Evolutionary conservation across 805 yeast genomes (phyloP).

Genomic region (Saturnispora halmiae): DNA sequence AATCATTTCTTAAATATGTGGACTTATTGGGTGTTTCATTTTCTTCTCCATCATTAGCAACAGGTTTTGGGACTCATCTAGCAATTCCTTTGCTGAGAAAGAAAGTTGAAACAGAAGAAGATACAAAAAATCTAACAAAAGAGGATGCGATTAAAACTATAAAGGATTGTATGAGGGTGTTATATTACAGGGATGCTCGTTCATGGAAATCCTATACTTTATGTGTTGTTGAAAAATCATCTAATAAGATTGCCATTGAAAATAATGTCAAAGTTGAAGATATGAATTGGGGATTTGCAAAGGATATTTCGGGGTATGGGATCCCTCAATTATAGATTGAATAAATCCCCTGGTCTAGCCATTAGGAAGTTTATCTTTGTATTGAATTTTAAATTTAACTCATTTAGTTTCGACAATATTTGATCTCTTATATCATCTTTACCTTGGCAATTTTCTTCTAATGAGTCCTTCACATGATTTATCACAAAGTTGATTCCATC

Average conservation of each 20-base stretch:
- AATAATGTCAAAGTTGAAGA: conserved; percentile 58
- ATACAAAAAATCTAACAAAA: conserved; percentile 57
- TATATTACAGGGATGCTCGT: conserved; percentile 94
- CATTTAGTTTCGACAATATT: conserved; percentile 42
- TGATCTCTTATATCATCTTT: conserved; percentile 46
- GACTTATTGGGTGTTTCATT: conserved; percentile 89
- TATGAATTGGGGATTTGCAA: conserved; percentile 88
- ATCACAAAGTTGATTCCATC: conserved; percentile 39
- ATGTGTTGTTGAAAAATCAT: conserved; percentile 61
- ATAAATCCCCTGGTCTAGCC: conserved; percentile 45
- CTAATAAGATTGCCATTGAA: conserved; percentile 45
- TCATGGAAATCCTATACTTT: conserved; percentile 78
- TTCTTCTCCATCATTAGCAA: conserved; percentile 80
- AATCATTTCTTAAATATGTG: conserved; percentile 75
- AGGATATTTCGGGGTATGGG: conserved; percentile 85
- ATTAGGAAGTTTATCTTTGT: conserved; percentile 42
- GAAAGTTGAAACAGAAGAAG: conserved; percentile 70
- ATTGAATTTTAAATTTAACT: conserved; percentile 27
- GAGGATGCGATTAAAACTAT: conserved; percentile 71
- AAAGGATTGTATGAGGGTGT: conserved; percentile 82
- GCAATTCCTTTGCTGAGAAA: conserved; percentile 89
- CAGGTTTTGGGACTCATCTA: conserved; percentile 93
- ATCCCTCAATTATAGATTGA: conserved; percentile 24
- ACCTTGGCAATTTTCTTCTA: too few species aligned
- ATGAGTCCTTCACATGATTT: conserved; percentile 43